Conservation (phyloP, 331 rosid genomes). For the Ulmus americana region DNA sequence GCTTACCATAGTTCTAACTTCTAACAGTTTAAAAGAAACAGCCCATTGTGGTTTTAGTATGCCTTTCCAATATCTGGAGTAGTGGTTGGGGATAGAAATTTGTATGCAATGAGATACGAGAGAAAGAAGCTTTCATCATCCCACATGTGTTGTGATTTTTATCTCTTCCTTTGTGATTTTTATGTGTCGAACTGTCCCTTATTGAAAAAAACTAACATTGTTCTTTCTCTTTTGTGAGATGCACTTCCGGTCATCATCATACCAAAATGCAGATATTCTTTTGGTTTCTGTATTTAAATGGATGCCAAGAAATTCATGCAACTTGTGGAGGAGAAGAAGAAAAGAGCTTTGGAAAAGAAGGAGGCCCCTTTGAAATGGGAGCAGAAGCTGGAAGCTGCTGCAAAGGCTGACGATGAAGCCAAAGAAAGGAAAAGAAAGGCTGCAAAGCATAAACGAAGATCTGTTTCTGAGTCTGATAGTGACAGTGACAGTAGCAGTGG, state of each 20-base stretch:
- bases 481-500: conserved; percentile 40
- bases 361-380: conserved; percentile 97
- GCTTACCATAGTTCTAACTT: too few species aligned
- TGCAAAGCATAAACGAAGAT: conserved; percentile 55
- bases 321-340: conserved; percentile 94
- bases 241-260: conserved; percentile 86
- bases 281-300: conserved; percentile 58
- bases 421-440: conserved; percentile 57
- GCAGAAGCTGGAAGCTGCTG: conserved; percentile 82
- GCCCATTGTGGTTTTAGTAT: too few species aligned
- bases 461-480: conserved; percentile 43
- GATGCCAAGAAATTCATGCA: conserved; percentile 79
- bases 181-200: neutral
- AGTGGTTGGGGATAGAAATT: too few species aligned
- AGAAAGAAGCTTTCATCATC: too few species aligned
- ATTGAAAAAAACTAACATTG: conserved; percentile 67
- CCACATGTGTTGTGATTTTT: neutral
- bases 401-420: conserved; percentile 68
- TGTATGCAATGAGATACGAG: too few species aligned
- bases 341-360: conserved; percentile 73
- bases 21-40: too few species aligned
- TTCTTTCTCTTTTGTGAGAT: conserved; percentile 99
- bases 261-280: conserved; percentile 73
- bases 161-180: neutral
- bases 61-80: too few species aligned